phyloP scores from a whole-genome alignment of 108 stramenopile genomes.

The Stephanodiscus minutulus region DNA sequence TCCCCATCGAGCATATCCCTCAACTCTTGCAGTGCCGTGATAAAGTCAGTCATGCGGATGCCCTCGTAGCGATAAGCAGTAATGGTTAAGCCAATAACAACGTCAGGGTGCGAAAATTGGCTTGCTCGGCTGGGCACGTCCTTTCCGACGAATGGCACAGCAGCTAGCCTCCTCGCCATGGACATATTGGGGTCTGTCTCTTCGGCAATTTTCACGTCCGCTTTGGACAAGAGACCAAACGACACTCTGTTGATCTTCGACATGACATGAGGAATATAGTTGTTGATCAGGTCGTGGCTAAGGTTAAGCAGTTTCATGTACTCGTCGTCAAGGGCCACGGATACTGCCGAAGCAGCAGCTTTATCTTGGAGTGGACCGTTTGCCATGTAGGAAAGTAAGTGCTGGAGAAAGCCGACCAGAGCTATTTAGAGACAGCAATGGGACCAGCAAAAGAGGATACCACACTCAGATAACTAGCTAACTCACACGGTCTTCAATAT shows the following conservation, averaged over 20 bases:
- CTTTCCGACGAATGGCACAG: conserved; percentile 98
- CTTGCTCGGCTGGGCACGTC: conserved; percentile 97
- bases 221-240: conserved; percentile 88
- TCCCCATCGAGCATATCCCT: conserved; percentile 93
- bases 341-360: conserved; percentile 80
- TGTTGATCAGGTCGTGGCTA: conserved; percentile 89
- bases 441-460: too few relatives aligned
- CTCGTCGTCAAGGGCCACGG: conserved; percentile 93
- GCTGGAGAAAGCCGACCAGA: conserved; percentile 8
- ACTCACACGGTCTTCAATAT: conserved; percentile 78
- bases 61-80: conserved; percentile 98
- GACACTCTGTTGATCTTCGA: conserved; percentile 97
- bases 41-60: conserved; percentile 90
- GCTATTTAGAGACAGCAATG: too few relatives aligned
- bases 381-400: conserved; percentile 91
- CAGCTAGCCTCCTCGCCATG: conserved; percentile 88
- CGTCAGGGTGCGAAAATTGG: conserved; percentile 98
- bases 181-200: conserved; percentile 89
- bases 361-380: conserved; percentile 83
- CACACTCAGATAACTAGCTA: too few relatives aligned
- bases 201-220: conserved; percentile 69
- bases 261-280: conserved; percentile 92
- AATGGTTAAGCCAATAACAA: conserved; percentile 97
- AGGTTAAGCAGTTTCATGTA: conserved; percentile 99
- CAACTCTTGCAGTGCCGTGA: conserved; percentile 80